Base-by-base conservation (phyloP, 768 basidiomycete species). In the Asterophora lycoperdoides region DNA sequence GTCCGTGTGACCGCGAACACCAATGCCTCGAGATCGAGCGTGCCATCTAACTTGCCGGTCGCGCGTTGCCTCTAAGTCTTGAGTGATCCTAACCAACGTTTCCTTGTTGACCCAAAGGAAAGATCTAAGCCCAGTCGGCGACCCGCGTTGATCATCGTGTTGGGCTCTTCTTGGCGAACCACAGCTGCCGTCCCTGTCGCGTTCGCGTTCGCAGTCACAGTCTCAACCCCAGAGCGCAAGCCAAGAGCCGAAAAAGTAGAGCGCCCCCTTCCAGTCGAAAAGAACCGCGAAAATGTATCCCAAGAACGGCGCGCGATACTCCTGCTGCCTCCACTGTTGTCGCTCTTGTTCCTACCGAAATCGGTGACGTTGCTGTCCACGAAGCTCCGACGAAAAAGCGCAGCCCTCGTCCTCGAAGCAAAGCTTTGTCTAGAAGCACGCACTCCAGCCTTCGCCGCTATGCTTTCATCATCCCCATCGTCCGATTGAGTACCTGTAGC, bases 111-210 rank as follows among this genome's bases (percentile, higher is more conserved):
- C 18, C 32, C 41, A 34, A 48, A 46, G 1, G 42, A 50, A 17
- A 51, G 42, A 45, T 50, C 55, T 42, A 53, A 50, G 35, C 51
- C 33, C 46, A 20, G 36, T n/a, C 54, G 48, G 8, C 48, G 42
- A 18, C 33, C 13, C 30, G 9, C 8, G 26, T 32, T n/a, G n/a
- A n/a, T n/a, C n/a, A n/a, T n/a, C 38, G 33, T 7, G 33, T 18
- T 19, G 26, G 33, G 20, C 9, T 19, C 37, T n/a, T 28, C 40
- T n/a, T 14, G n/a, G 8, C 40, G 23, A 26, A n/a, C 8, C 29
- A 11, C 17, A 15, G 41, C 14, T 8, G 28, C 10, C 28, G 28
- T 5, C 36, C 18, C 51, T 38, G 30, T 4, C n/a, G n/a, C n/a
- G n/a, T n/a, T n/a, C n/a, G n/a, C n/a, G n/a, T n/a, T n/a, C n/a